Evolutionary conservation across 768 basidiomycete species (phyloP).

Genomic region (Trametes gibbosa): DNA sequence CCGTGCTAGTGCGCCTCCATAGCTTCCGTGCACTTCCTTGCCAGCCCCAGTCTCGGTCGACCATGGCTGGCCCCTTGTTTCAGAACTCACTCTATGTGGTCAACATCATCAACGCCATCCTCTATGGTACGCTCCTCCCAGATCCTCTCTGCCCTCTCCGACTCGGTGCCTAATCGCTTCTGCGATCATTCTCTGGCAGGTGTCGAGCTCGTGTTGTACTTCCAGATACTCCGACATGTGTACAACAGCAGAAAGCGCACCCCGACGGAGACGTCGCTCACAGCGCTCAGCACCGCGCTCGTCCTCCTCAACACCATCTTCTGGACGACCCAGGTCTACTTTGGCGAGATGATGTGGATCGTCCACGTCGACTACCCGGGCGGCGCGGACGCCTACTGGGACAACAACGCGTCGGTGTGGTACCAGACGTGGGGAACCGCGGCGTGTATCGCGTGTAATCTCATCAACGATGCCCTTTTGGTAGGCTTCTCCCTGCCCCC

Average conservation of each 20-base stretch:
- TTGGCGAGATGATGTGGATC: slow-evolving; percentile 30
- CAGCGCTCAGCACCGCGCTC: slow-evolving; percentile 22
- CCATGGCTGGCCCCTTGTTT: slow-evolving; percentile 11
- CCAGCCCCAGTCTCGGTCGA: neutral
- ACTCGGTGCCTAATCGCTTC: neutral
- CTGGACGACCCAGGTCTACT: slow-evolving; percentile 26
- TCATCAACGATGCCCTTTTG: slow-evolving; percentile 39
- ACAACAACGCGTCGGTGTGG: slow-evolving; percentile 24
- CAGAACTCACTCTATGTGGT: slow-evolving; percentile 26
- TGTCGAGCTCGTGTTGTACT: slow-evolving; percentile 23
- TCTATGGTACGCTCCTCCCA: slow-evolving; percentile 25
- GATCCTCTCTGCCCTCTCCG: too few relatives aligned
- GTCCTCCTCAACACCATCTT: slow-evolving; percentile 29
- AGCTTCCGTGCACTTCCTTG: too few relatives aligned
- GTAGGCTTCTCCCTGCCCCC: slow-evolving; percentile 21
- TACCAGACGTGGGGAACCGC: slow-evolving; percentile 29
- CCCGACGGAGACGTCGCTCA: slow-evolving; percentile 18
- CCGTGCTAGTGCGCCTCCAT: neutral
- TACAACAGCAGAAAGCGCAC: neutral
- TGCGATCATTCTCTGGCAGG: neutral
- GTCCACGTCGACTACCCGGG: slow-evolving; percentile 24
- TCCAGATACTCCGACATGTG: slow-evolving; percentile 9
- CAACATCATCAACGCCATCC: slow-evolving; percentile 25
- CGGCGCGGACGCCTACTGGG: slow-evolving; percentile 35
- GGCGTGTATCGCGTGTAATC: slow-evolving; percentile 24